These are phyloP conservation scores for Moringa oleifera DNA, from an alignment of 345 rosid genomes.

Conservation along the genomic window DNA sequence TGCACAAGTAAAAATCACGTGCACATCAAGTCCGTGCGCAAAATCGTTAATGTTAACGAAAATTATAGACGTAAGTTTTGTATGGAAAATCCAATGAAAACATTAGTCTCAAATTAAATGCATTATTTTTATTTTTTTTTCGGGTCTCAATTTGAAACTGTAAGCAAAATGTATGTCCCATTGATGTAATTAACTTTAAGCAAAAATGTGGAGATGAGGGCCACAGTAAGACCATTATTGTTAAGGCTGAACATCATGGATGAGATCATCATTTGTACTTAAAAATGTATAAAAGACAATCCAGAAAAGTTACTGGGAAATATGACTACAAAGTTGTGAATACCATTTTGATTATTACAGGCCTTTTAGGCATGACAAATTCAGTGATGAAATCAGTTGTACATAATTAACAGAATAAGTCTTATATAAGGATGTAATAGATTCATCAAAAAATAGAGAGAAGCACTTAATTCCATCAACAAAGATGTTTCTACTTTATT, in stretches of 20 bases:
- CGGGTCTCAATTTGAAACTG: no score
- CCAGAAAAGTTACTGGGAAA: neutral
- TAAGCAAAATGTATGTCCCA: no score
- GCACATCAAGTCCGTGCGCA: no score
- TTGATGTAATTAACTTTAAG: no score
- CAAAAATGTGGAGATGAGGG: neutral
- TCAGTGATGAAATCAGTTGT: neutral
- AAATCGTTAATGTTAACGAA: no score
- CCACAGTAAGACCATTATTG: neutral
- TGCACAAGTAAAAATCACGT: no score
- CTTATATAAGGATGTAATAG: neutral
- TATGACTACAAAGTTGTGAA: no score
- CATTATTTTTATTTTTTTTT: no score
- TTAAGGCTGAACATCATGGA: neutral
- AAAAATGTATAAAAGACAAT: neutral
- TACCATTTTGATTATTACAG: neutral
- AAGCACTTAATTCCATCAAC: neutral
- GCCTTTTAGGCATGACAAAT: neutral
- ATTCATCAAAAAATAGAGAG: no score
- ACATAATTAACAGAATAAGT: neutral
- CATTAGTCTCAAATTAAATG: no score
- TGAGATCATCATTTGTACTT: neutral
- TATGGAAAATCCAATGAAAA: no score
- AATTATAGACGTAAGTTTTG: no score
- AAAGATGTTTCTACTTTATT: neutral